Conservation (phyloP, 768 basidiomycete genomes). For the Pulveroboletus ravenelii region DNA sequence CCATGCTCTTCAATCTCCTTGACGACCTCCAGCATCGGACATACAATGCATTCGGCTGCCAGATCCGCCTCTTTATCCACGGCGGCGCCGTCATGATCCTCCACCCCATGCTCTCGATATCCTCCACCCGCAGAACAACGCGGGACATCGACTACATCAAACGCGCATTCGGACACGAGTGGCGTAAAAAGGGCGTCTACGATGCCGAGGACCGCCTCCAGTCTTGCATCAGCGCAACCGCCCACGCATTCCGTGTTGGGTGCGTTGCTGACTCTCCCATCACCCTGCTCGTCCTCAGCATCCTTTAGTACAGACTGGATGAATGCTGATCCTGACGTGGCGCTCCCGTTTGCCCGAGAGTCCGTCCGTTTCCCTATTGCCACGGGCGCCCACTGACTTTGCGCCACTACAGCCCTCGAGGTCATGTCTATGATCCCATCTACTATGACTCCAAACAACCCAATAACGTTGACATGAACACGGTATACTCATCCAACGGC, state of each 20-base stretch:
- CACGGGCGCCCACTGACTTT: conserved; percentile 8
- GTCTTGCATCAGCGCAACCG: conserved; percentile 53
- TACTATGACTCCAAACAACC: conserved; percentile 47
- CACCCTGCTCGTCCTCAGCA: background rate
- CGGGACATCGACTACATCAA: conserved; percentile 67
- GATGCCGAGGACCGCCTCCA: conserved; percentile 55
- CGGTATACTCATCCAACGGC: conserved; percentile 53
- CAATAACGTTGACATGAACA: conserved; percentile 50
- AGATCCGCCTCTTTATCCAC: conserved; percentile 60
- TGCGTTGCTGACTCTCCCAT: conserved; percentile 10
- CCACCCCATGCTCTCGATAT: conserved; percentile 40
- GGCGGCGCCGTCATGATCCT: conserved; percentile 75
- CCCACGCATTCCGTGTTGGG: conserved; percentile 45
- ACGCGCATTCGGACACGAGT: conserved; percentile 56
- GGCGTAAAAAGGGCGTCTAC: conserved; percentile 40
- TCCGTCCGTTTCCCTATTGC: conserved; percentile 30
- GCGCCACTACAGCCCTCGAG: conserved; percentile 15
- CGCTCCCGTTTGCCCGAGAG: conserved; percentile 62
- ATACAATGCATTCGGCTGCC: conserved; percentile 41
- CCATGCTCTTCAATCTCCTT: conserved; percentile 43
- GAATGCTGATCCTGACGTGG: conserved; percentile 70
- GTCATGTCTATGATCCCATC: conserved; percentile 53
- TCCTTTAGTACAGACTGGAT: conserved; percentile 54
- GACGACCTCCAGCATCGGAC: conserved; percentile 49
- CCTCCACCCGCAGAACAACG: conserved; percentile 46